Conservation (phyloP, 2,329 filamentous ascomycete genomes). For the Hortaea werneckii region DNA sequence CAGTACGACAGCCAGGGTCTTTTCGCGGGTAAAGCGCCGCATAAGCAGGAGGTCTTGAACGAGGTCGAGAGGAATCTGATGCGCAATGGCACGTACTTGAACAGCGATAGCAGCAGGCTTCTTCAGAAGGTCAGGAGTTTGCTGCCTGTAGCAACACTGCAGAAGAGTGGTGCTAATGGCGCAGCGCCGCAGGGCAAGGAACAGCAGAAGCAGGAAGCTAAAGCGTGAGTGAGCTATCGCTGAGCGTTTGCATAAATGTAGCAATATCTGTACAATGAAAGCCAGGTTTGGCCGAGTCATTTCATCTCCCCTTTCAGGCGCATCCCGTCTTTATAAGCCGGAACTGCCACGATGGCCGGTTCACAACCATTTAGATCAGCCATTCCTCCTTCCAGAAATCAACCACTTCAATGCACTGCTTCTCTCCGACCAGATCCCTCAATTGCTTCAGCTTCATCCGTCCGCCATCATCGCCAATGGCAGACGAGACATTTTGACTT, state of each 20-base stretch:
- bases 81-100: conserved; percentile 17
- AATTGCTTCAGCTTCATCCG: conserved; percentile 16
- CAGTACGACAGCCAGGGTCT: conserved; percentile 12
- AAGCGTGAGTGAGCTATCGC: background rate
- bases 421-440: conserved; percentile 24
- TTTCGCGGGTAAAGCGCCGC: conserved; percentile 4
- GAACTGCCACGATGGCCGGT: too few relatives aligned
- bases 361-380: conserved; percentile 1
- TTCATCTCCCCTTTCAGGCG: too few relatives aligned
- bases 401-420: conserved; percentile 22
- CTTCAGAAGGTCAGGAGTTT: conserved; percentile 22
- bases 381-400: conserved; percentile 30
- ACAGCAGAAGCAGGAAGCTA: background rate
- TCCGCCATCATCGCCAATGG: conserved; percentile 12
- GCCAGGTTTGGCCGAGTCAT: too few relatives aligned
- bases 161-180: background rate
- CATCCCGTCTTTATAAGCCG: too few relatives aligned
- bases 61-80: conserved; percentile 10
- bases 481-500: conserved; percentile 2
- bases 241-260: background rate
- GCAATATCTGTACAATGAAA: too few relatives aligned
- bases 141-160: conserved; percentile 5
- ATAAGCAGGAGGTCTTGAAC: conserved; percentile 16
- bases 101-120: conserved; percentile 22
- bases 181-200: background rate